Conservation (phyloP, 495 filamentous ascomycete genomes). For the Copromyces sp. region DNA sequence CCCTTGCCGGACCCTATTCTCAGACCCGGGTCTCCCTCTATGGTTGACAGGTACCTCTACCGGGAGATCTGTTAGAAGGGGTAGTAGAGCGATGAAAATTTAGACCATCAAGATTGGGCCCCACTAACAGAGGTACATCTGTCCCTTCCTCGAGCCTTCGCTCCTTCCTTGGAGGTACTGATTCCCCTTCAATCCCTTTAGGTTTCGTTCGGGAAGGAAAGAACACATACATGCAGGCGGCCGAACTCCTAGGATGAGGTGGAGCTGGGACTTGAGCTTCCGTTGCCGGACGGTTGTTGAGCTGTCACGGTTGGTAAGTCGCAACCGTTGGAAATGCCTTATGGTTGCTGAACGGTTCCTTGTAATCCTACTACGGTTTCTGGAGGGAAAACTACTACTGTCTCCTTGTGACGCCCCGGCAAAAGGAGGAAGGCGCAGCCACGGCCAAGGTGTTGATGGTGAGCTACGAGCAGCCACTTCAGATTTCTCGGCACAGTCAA, state of each 20-base stretch:
- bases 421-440: no score
- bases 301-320: background rate
- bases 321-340: no score
- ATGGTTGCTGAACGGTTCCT: no score
- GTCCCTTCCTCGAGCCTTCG: background rate
- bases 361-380: background rate
- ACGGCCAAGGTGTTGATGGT: no score
- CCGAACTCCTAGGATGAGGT: background rate
- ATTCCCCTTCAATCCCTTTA: no score
- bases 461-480: no score
- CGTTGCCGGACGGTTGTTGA: background rate
- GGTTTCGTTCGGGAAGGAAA: background rate
- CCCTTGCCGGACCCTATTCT: no score
- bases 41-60: background rate
- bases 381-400: background rate
- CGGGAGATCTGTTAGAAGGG: background rate
- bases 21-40: no score
- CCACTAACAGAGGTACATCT: background rate
- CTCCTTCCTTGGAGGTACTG: background rate
- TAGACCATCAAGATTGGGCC: background rate
- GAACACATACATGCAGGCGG: background rate
- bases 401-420: no score
- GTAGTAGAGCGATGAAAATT: background rate
- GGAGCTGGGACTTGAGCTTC: background rate
- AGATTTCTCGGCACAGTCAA: no score